Base-by-base conservation (phyloP, 2,329 filamentous ascomycete species). In the Colletotrichum sublineola region DNA sequence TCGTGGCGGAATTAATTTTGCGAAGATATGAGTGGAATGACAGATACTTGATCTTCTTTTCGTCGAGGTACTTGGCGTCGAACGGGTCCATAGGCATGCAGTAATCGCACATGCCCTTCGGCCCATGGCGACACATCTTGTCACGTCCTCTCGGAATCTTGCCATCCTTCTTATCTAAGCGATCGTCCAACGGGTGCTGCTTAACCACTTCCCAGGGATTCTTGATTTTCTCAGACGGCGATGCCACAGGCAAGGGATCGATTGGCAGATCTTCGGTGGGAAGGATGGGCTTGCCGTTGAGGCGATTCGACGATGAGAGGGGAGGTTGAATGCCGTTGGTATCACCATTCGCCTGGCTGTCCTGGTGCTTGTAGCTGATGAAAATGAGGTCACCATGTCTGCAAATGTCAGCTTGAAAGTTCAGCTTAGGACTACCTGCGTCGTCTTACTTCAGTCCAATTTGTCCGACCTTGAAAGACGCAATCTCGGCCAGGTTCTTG, bases 21-120 rank as follows among this genome's bases (percentile, higher is more conserved):
- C 95, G 91, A 57, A 99, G 87, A 81, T 98, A 92, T 5, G 95
- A 93, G 82, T 99, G 96, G 84, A 98, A 98, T 0, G 96, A 98
- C 38, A 96, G 87, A 82, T 99, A 97, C 82, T 99, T 99, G 88
- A 99, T 98, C 87, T 98, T 98, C 87, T 96, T 97, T 77, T 99
- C 96, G 40, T 90, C 90, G 24, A 99, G 88, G 78, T 98, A 98
- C 68, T 91, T 91, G n/a, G 92, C 82, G 78, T 97, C 92, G 82
- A 97, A 99, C 0, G 96, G 96, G 79, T 99, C 96, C 63, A 98
- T 84, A 0, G 97, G 97, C 90, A 97, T 97, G 84, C 96, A 99
- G 83, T 98, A 97, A 83, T 99, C 96, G 82, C 96, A 99, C 96
- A 99, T 99, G 81, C 96, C 96, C 83, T 97, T 98, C 63, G 93